Conservation (phyloP, 495 filamentous ascomycete genomes). For the Corynascus novoguineensis region DNA sequence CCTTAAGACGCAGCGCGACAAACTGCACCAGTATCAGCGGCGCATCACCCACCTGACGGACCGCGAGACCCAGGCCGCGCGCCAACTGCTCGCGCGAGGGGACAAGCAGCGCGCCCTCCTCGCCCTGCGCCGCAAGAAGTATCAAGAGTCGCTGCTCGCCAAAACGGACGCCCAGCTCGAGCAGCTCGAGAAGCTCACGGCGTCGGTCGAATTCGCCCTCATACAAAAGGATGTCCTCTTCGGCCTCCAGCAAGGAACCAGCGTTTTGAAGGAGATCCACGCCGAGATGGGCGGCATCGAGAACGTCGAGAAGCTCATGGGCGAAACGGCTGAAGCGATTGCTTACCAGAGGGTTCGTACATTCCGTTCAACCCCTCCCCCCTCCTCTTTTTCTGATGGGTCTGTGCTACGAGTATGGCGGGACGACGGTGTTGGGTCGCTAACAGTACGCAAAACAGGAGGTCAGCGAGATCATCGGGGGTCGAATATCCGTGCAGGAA, state of each 20-base stretch:
- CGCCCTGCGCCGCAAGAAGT: slow-evolving; percentile 91
- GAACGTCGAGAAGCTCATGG: slow-evolving; percentile 88
- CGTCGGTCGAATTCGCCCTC: slow-evolving; percentile 83
- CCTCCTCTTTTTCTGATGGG: background rate
- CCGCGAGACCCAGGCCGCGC: slow-evolving; percentile 78
- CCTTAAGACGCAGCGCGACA: slow-evolving; percentile 95
- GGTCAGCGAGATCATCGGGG: slow-evolving; percentile 83
- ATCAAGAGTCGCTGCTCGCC: slow-evolving; percentile 82
- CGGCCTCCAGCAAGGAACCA: slow-evolving; percentile 86
- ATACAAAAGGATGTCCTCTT: slow-evolving; percentile 94
- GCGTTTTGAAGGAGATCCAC: slow-evolving; percentile 82
- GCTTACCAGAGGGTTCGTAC: slow-evolving; percentile 79
- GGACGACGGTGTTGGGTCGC: background rate
- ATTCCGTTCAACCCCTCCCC: background rate
- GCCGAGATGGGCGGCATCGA: slow-evolving; percentile 94
- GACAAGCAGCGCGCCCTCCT: slow-evolving; percentile 79
- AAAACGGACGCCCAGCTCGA: slow-evolving; percentile 91
- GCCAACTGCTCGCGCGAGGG: slow-evolving; percentile 64
- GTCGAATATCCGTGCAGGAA: slow-evolving; percentile 81
- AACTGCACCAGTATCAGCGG: slow-evolving; percentile 87
- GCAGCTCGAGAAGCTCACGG: slow-evolving; percentile 76
- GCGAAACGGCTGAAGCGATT: slow-evolving; percentile 79
- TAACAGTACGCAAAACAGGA: slow-evolving; percentile 55
- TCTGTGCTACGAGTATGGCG: background rate
- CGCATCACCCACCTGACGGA: slow-evolving; percentile 78